Conservation (phyloP, 1,284 basidiomycete species). For the Ceraceosorus guamensis region DNA sequence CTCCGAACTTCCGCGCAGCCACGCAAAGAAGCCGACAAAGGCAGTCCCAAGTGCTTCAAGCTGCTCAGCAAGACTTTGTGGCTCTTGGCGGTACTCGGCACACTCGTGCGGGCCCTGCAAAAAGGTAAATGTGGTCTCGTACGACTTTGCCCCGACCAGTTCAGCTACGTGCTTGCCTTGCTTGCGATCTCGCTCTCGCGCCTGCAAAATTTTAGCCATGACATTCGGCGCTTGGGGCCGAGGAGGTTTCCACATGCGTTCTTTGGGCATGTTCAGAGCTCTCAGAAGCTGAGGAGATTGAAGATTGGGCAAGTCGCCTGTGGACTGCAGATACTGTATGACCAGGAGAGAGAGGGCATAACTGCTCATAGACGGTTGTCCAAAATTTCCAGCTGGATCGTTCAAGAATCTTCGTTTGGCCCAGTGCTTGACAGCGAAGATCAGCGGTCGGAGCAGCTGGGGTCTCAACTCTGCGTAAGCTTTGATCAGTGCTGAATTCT, state of each 20-base stretch:
- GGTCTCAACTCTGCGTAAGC: slow-evolving; percentile 31
- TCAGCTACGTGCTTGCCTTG: neutral
- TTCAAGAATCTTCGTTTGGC: slow-evolving; percentile 25
- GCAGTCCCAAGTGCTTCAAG: neutral
- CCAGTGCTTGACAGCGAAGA: slow-evolving; percentile 39
- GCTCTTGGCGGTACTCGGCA: neutral
- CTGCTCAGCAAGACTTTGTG: neutral
- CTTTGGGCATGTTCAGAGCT: slow-evolving; percentile 11
- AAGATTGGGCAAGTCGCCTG: slow-evolving; percentile 44
- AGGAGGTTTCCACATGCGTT: slow-evolving; percentile 20
- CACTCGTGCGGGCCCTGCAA: neutral
- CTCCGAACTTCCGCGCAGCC: neutral
- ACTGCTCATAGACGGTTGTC: slow-evolving; percentile 25
- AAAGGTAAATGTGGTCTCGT: neutral
- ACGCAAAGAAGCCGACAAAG: neutral
- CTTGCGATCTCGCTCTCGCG: neutral
- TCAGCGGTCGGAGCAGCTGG: slow-evolving; percentile 25
- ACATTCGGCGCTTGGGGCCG: no score
- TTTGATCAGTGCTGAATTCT: slow-evolving; percentile 29
- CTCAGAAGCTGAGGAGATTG: slow-evolving; percentile 37
- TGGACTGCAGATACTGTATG: slow-evolving; percentile 43
- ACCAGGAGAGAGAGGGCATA: slow-evolving; percentile 39
- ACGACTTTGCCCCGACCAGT: neutral
- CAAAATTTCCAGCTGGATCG: slow-evolving; percentile 27
- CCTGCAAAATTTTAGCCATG: neutral